These are phyloP conservation scores for Hsuehochloa calcarea DNA, from an alignment of 176 grass and related monocot species.

Conservation along the genomic window DNA sequence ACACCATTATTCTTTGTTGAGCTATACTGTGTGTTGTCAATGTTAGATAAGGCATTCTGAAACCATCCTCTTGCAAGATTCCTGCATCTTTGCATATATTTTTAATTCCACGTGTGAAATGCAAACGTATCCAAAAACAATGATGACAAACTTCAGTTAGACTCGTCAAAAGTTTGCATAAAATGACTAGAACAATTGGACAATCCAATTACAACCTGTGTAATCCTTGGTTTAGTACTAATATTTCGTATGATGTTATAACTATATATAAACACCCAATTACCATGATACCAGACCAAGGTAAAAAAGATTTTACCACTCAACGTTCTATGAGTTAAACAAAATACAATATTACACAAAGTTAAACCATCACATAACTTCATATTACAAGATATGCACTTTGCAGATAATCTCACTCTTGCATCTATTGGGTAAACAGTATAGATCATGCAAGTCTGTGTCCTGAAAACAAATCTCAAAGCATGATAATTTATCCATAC, in stretches of 20 bases:
- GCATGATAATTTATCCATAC: neutral
- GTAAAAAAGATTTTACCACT: neutral
- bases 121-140: neutral
- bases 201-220: neutral
- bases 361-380: neutral
- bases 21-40: conserved; percentile 16
- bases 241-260: neutral
- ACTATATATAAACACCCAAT: neutral
- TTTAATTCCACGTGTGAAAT: conserved; percentile 14
- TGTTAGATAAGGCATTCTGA: conserved; percentile 38
- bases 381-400: neutral
- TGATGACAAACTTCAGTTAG: neutral
- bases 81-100: conserved; percentile 47
- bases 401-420: neutral
- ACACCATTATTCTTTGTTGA: conserved; percentile 40
- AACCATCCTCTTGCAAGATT: conserved; percentile 44
- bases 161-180: neutral
- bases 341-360: neutral
- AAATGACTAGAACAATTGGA: neutral
- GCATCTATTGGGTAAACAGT: neutral
- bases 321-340: neutral
- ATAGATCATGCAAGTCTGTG: neutral
- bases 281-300: neutral
- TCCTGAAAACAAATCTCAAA: neutral
- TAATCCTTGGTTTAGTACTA: conserved; percentile 3